phyloP scores from a whole-genome alignment of 2,329 filamentous ascomycete species.

The Stachybotrys chlorohalonatus region DNA sequence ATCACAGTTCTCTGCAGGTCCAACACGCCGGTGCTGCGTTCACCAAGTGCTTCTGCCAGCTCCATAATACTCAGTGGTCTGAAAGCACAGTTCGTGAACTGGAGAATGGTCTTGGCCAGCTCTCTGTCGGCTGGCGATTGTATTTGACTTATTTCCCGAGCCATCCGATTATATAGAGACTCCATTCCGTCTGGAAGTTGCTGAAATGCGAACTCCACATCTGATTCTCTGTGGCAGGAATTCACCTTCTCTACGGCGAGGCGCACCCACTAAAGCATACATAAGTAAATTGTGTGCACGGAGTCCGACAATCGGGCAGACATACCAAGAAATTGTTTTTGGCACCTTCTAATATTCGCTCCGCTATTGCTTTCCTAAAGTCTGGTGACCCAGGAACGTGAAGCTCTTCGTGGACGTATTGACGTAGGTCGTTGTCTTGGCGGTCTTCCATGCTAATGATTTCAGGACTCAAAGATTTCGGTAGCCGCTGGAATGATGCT shows the following conservation, averaged over 20 bases:
- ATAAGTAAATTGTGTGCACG: too few relatives aligned
- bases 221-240: conserved; percentile 12
- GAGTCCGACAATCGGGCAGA: too few relatives aligned
- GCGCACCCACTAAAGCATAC: conserved; percentile 13
- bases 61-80: too few relatives aligned
- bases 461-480: neutral
- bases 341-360: conserved; percentile 13
- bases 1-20: conserved; percentile 16
- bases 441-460: neutral
- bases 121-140: conserved; percentile 3
- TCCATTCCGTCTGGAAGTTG: conserved; percentile 21
- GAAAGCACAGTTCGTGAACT: too few relatives aligned
- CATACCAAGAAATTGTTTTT: conserved; percentile 20
- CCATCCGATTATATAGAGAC: conserved; percentile 22
- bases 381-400: conserved; percentile 1
- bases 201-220: conserved; percentile 12
- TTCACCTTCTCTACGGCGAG: conserved; percentile 18
- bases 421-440: neutral
- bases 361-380: conserved; percentile 10
- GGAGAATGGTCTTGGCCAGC: conserved; percentile 12
- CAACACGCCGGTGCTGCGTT: too few relatives aligned
- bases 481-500: conserved; percentile 7
- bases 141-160: conserved; percentile 7
- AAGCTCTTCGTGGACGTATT: conserved; percentile 11
- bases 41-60: too few relatives aligned